A percentile compares a stretch with the other conserved stretches of the same genome.
These are phyloP conservation scores for Blakeslea trispora DNA, from an alignment of 371 early-diverging fungal genomes.

Conservation along the genomic window DNA sequence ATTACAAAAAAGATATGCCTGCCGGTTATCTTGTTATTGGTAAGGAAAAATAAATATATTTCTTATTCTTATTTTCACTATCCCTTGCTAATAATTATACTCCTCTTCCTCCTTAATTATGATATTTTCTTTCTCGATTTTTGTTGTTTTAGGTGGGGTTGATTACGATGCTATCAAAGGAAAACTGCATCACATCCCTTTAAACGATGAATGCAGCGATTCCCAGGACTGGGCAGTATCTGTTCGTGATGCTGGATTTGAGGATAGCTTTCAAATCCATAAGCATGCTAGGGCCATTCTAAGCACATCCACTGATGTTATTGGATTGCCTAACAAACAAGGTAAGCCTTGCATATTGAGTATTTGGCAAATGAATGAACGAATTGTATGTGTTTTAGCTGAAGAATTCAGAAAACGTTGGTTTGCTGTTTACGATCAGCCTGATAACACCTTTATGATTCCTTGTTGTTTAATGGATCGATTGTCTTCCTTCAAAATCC, in stretches of 20 bases:
- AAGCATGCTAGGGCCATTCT: slow-evolving; percentile 41
- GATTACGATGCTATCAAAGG: slow-evolving; percentile 43
- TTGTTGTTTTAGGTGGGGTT: slow-evolving; percentile 45
- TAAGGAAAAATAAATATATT: no score
- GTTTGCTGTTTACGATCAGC: slow-evolving; percentile 42
- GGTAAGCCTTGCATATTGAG: no score
- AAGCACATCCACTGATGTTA: slow-evolving; percentile 40
- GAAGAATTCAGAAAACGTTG: slow-evolving; percentile 42
- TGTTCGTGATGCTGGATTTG: slow-evolving; percentile 41
- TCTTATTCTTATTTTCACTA: slow-evolving; percentile 3
- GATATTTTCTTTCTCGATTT: slow-evolving; percentile 3
- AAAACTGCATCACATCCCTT: slow-evolving; percentile 34
- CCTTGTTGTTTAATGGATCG: slow-evolving; percentile 48
- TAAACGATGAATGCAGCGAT: slow-evolving; percentile 22
- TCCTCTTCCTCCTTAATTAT: slow-evolving; percentile 1
- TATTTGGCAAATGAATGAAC: no score
- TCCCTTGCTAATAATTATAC: slow-evolving; percentile 2
- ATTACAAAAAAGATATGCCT: slow-evolving; percentile 25
- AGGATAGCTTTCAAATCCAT: slow-evolving; percentile 27
- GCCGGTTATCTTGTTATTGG: slow-evolving; percentile 50
- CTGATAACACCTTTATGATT: slow-evolving; percentile 40
- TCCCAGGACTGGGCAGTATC: slow-evolving; percentile 47
- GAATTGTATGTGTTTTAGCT: slow-evolving; percentile 22
- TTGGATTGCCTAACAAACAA: slow-evolving; percentile 47
- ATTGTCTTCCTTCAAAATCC: slow-evolving; percentile 40